Base-by-base conservation (phyloP, 768 basidiomycete genomes). In the Lactarius tabidus region DNA sequence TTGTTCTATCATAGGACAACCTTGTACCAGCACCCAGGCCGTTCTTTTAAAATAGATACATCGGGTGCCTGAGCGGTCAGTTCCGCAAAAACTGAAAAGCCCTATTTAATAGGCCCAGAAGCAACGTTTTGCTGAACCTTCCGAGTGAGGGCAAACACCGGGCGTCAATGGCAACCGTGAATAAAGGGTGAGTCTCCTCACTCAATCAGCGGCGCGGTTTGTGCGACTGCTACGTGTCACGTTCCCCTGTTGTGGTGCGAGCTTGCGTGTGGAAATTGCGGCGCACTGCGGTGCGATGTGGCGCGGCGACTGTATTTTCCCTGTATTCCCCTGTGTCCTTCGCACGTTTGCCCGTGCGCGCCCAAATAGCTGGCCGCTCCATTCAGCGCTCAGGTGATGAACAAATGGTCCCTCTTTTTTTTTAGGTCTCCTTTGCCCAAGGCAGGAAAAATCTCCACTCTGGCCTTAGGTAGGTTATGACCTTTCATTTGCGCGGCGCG, bases 201-300 rank as follows among this genome's bases (percentile, higher is more conserved):
- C 23, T 51, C 12, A 51, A 51, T 51, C 48, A 26, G 48, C 26
- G 14, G 23, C 48, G 26, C 23, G 26, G 7, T 26, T 43, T 26
- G 39, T 31, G 53, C 33, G 63, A 43, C 48, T 41, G 53, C 64
- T 55, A 51, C 33, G 54, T 60, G 43, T 65, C 39, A 52, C 3
- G 53, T 12, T 45, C 18, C 43, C 53, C n/a, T 33, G 38, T 23
- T 26, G 9, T 51, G n/a, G 26, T 28, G 36, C 20, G 23, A 8
- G n/a, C 26, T 54, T 28, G 18, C 52, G 43, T 51, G 39, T 38
- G 36, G 55, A 59, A 56, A 38, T 57, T 60, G 38, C 43, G 38
- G 28, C 59, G 59, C 64, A 65, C 2, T 6, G n/a, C 43, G 15
- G 20, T 29, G 45, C 3, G 28, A 38, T 38, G 53, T 29, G 54